phyloP scores from a whole-genome alignment of 257 asterid species.

The Knoxia roxburghii region DNA sequence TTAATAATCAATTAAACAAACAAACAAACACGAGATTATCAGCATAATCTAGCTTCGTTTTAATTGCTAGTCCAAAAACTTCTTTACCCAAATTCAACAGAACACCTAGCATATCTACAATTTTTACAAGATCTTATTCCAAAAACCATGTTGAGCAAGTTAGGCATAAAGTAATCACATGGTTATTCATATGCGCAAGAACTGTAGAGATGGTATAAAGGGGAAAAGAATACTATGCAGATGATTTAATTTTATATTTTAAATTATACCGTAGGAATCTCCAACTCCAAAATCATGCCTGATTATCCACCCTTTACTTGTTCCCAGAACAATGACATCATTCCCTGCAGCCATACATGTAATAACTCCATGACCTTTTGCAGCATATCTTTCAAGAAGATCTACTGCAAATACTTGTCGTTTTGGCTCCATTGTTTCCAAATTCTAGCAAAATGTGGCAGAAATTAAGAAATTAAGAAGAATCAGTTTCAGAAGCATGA shows the following conservation, averaged over 20 bases:
- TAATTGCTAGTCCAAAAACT: background rate
- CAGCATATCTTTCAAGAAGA: conserved; percentile 83
- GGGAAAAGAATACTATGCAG: too few species aligned
- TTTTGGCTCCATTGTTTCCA: conserved; percentile 41
- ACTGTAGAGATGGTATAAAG: too few species aligned
- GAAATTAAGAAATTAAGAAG: background rate
- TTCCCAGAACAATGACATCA: conserved; percentile 83
- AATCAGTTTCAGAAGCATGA: background rate
- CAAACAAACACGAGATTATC: background rate
- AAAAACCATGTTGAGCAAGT: too few species aligned
- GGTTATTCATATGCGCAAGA: too few species aligned
- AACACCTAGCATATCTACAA: background rate
- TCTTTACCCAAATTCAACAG: background rate
- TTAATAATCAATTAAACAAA: background rate
- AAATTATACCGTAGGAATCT: conserved; percentile 56
- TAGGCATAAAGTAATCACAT: too few species aligned
- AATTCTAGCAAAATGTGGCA: background rate
- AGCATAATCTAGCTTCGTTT: background rate
- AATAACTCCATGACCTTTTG: conserved; percentile 82
- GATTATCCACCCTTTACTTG: conserved; percentile 92
- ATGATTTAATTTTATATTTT: background rate
- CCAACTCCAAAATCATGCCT: conserved; percentile 93
- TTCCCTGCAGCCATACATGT: conserved; percentile 97
- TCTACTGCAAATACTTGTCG: conserved; percentile 89
- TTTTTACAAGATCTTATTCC: too few species aligned